A percentile compares a stretch with the other conserved stretches of the same genome.
Evolutionary conservation across 2,329 filamentous ascomycete species (phyloP).

Genomic region (Penicillium sp.): DNA sequence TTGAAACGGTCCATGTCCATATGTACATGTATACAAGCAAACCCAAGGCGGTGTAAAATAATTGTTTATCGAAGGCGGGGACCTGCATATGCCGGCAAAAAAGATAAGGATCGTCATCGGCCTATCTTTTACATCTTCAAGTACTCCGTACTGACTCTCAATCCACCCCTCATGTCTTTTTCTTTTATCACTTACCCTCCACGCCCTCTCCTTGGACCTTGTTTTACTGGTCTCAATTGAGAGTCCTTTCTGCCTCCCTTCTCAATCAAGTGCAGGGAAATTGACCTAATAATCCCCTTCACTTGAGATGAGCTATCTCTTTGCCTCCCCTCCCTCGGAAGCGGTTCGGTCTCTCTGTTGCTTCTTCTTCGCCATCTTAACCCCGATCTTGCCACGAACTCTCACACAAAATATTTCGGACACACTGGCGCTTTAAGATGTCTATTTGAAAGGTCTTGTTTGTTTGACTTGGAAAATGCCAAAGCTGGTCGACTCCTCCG

Average conservation of each 20-base stretch:
- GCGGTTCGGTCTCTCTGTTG: not conserved
- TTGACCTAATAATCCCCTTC: not conserved
- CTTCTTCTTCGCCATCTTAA: not conserved
- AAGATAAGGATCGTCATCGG: conserved; percentile 9
- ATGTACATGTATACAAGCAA: not conserved
- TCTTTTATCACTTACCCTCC: not conserved
- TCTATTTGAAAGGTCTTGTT: not conserved
- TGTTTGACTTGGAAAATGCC: not conserved
- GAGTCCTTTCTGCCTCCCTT: not conserved
- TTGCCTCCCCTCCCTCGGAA: not conserved
- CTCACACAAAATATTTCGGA: not conserved
- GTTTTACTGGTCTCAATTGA: not conserved
- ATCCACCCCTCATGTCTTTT: conserved; percentile 2
- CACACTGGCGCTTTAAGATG: not conserved
- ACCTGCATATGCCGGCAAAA: not conserved
- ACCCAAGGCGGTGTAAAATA: not conserved
- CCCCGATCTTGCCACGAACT: not conserved
- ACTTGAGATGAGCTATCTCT: not conserved
- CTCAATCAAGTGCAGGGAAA: not conserved
- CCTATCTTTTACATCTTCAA: not conserved
- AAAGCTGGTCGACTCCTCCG: not conserved
- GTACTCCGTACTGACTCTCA: not conserved
- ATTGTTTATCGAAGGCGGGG: conserved; percentile 3
- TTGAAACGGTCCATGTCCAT: too few species aligned
- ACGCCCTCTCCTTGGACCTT: not conserved